Conservation (phyloP, 495 filamentous ascomycete genomes). For the Hypomontagnella submonticulosa region DNA sequence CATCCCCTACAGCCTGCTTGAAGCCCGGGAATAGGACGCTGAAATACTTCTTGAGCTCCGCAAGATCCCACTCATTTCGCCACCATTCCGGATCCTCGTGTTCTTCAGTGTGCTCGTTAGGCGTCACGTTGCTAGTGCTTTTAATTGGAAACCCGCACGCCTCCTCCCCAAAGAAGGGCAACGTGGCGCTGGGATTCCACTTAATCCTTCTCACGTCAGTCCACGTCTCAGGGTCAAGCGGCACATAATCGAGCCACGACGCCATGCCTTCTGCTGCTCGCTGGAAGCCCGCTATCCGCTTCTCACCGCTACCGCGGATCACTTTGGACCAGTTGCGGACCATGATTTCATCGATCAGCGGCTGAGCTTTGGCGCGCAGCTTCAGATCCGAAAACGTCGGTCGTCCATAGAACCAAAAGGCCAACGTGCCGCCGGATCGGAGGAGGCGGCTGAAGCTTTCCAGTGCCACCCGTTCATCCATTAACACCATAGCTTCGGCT, state of each 20-base stretch:
- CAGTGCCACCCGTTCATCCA: slow-evolving; percentile 42
- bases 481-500: slow-evolving; percentile 45
- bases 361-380: slow-evolving; percentile 17
- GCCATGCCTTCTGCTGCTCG: slow-evolving; percentile 32
- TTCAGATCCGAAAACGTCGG: slow-evolving; percentile 41
- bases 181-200: slow-evolving; percentile 39
- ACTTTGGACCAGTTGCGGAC: slow-evolving; percentile 27
- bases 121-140: not conserved
- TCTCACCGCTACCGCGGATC: slow-evolving; percentile 26
- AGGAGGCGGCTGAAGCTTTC: slow-evolving; percentile 37
- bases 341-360: slow-evolving; percentile 37
- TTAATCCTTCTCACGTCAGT: slow-evolving; percentile 39
- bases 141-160: slow-evolving; percentile 24
- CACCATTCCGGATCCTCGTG: slow-evolving; percentile 12
- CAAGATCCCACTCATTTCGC: slow-evolving; percentile 14
- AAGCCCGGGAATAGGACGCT: slow-evolving; percentile 11
- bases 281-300: slow-evolving; percentile 13
- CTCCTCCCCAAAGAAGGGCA: slow-evolving; percentile 32
- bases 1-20: not conserved
- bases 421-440: slow-evolving; percentile 44
- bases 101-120: not conserved
- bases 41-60: slow-evolving; percentile 5
- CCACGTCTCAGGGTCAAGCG: slow-evolving; percentile 34
- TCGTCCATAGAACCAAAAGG: slow-evolving; percentile 49
- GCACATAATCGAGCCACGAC: slow-evolving; percentile 46